These are phyloP conservation scores for Saccharomyces hybrid DNA, from an alignment of 1,139 yeast species.

Conservation along the genomic window DNA sequence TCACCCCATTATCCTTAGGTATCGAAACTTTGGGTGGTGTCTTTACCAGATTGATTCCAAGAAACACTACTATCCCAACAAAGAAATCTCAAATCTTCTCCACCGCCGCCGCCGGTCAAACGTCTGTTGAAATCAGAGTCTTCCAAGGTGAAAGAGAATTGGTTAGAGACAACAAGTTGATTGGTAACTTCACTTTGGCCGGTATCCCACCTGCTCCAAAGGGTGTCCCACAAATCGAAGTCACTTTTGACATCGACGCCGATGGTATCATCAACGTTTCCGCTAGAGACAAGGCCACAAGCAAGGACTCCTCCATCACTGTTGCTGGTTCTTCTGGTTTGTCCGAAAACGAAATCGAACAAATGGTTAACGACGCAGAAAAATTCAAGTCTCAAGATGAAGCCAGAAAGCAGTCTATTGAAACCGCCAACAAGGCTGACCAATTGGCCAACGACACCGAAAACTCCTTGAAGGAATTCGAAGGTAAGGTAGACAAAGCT, in stretches of 20 bases:
- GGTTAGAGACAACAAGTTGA: slow-evolving; percentile 87
- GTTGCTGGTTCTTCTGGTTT: slow-evolving; percentile 96
- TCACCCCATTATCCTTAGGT: slow-evolving; percentile 88
- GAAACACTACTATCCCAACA: slow-evolving; percentile 94
- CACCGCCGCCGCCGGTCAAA: slow-evolving; percentile 93
- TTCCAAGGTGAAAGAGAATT: slow-evolving; percentile 95
- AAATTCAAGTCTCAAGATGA: slow-evolving; percentile 83
- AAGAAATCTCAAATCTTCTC: slow-evolving; percentile 93
- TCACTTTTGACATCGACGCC: slow-evolving; percentile 88
- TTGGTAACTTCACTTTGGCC: slow-evolving; percentile 88
- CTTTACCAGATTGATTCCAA: slow-evolving; percentile 90
- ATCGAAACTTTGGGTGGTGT: slow-evolving; percentile 97
- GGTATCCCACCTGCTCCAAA: slow-evolving; percentile 97
- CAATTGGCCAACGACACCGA: slow-evolving; percentile 86
- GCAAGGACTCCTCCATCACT: slow-evolving; percentile 87
- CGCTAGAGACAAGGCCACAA: slow-evolving; percentile 93
- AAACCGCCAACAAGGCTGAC: slow-evolving; percentile 71
- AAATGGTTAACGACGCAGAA: slow-evolving; percentile 93
- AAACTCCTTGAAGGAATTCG: slow-evolving; percentile 77
- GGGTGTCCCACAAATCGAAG: slow-evolving; percentile 96
- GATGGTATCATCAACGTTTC: slow-evolving; percentile 90
- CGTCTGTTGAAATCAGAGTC: slow-evolving; percentile 88
- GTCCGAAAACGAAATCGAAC: slow-evolving; percentile 81
- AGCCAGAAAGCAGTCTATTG: slow-evolving; percentile 71
- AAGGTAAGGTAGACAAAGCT: slow-evolving; percentile 57